Base-by-base conservation (phyloP, 192 early-diverging fungal genomes). In the Coemansia sp. region DNA sequence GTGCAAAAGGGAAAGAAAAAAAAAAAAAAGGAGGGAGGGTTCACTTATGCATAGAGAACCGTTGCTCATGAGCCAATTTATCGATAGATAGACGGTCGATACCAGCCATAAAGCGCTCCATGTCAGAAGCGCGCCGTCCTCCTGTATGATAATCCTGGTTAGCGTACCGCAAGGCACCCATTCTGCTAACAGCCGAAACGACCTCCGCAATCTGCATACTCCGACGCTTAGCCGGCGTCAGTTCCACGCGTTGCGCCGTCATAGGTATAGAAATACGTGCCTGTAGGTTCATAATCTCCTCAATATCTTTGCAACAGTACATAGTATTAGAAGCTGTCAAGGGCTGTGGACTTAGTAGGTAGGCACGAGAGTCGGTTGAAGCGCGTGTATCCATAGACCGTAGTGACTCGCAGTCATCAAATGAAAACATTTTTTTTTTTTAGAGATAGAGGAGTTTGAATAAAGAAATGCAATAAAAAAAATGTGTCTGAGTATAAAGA, bases 181-280 rank as follows among this genome's bases (percentile, higher is more conserved):
- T 78, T n/a, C 80, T 66, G n/a, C 23, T 62, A 21, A 83, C 69
- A 2, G 63, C 55, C 5, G 80, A 70, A 0, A 68, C 68, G 45
- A 83, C 60, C 55, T 71, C 42, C 0, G 80, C 80, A 63, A 74
- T 66, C 39, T 78, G 72, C 76, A 83, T 83, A 36, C 66, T 58
- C 44, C 73, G 75, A 31, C 51, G 55, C 65, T 78, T 70, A 2
- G 68, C 66, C 0, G 57, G 39, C 0, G 80, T 51, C 66, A 83
- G 46, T 21, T 74, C 71, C 15, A 83, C 80, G 14, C 80, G 71
- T 46, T 83, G 80, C 7, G 60, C 57, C 1, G 17, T 34, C 70
- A 81, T 69, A 1, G 74, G 59, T 3, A 45, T 27, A 1, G 60
- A 46, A n/a, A 39, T 60, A 36, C 55, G 66, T 1, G 67, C 48